Percentiles rank a stretch among this genome's conserved stretches.
Conservation (phyloP, 1,139 yeast species). For the Magnusiomyces ingens region DNA sequence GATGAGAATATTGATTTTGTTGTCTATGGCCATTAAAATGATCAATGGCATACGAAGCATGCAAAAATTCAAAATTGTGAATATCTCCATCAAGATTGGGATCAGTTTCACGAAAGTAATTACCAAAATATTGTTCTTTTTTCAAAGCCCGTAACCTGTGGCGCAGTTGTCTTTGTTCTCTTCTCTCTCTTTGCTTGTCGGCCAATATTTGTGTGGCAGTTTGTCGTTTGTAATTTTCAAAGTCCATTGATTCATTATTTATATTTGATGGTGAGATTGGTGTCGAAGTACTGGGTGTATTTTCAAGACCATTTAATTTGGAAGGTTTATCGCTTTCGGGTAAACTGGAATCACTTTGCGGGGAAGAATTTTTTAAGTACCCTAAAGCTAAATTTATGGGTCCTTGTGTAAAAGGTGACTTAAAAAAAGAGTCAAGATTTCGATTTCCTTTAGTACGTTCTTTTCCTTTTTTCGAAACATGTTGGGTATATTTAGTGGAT, state of each 20-base stretch:
- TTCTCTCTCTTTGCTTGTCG: conserved; percentile 25
- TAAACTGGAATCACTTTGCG: not conserved
- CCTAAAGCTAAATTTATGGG: not conserved
- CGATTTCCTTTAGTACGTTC: no score
- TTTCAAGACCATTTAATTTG: not conserved
- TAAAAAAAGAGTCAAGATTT: not conserved
- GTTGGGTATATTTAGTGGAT: conserved; percentile 1
- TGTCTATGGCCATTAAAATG: conserved; percentile 28
- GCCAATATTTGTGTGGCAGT: conserved; percentile 34
- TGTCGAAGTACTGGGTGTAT: conserved; percentile 3
- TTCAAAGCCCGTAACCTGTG: conserved; percentile 19
- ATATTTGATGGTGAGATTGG: not conserved
- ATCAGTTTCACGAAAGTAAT: conserved; percentile 22
- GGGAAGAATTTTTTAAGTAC: no score
- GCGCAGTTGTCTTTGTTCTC: conserved; percentile 10
- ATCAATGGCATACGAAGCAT: conserved; percentile 25
- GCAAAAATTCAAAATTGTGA: conserved; percentile 14
- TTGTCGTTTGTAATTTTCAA: conserved; percentile 34
- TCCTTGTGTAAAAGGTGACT: not conserved
- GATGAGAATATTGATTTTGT: conserved; percentile 23
- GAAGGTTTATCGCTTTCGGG: not conserved
- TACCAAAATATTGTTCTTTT: conserved; percentile 22
- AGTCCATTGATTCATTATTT: conserved; percentile 29
- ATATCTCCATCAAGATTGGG: conserved; percentile 11
- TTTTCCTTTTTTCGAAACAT: no score